phyloP scores from a whole-genome alignment of 2,329 filamentous ascomycete genomes.

The Claviceps humidiphila region DNA sequence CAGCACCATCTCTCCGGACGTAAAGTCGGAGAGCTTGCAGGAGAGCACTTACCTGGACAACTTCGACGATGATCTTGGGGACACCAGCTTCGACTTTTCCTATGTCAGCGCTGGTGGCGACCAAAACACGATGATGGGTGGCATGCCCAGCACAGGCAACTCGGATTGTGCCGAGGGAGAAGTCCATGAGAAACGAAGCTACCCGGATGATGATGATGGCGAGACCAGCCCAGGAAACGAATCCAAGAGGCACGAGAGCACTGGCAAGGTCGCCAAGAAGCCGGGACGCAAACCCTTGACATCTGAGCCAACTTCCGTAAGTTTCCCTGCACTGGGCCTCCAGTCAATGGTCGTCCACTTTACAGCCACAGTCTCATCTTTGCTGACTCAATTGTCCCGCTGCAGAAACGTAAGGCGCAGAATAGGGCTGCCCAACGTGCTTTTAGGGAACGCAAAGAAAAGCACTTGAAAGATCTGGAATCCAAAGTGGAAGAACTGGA shows the following conservation, averaged over 20 bases:
- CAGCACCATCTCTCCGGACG: conserved; percentile 20
- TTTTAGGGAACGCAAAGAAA: conserved; percentile 90
- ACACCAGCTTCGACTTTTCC: conserved; percentile 60
- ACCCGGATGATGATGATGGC: conserved; percentile 56
- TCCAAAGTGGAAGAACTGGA: conserved; percentile 64
- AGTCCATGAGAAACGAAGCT: conserved; percentile 56
- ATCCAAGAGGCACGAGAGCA: conserved; percentile 64
- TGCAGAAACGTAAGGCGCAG: conserved; percentile 86
- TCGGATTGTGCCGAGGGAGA: conserved; percentile 44
- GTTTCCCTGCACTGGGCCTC: conserved; percentile 23
- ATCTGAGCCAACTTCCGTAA: conserved; percentile 87
- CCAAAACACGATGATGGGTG: conserved; percentile 60
- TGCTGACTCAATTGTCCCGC: conserved; percentile 6
- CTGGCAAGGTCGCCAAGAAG: conserved; percentile 85
- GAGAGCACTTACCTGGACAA: conserved; percentile 70
- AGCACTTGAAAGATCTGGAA: conserved; percentile 75
- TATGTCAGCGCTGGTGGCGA: conserved; percentile 27
- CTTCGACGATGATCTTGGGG: conserved; percentile 67
- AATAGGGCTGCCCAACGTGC: conserved; percentile 86
- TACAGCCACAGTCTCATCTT: background rate
- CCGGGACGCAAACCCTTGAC: conserved; percentile 91
- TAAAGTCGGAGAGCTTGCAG: conserved; percentile 36
- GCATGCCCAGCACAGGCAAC: conserved; percentile 44
- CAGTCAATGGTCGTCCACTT: too few species aligned
- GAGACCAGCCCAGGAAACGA: conserved; percentile 34